Base-by-base conservation (phyloP, 2,329 filamentous ascomycete genomes). In the Colletotrichum tanaceti region DNA sequence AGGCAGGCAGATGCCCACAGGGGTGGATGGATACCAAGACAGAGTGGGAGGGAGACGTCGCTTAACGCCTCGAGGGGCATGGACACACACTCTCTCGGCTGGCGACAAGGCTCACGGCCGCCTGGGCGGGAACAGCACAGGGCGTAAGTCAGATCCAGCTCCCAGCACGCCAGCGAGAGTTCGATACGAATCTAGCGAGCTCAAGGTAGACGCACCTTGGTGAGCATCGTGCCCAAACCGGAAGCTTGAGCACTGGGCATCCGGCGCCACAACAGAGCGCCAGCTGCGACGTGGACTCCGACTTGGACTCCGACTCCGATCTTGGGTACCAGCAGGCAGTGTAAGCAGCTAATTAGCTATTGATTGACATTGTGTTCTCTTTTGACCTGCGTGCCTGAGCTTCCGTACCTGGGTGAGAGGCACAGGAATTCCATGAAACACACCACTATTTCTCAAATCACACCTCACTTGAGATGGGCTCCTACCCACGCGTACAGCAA, bases 191-290 rank as follows among this genome's bases (percentile, higher is more conserved):
- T 63, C 50, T 54, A 63, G 60, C 60, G 50, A 49, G 50, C 50
- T 47, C 50, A 57, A 28, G 41, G 43, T 63, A 50, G 28, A 32
- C 32, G 32, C 38, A 50, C 58, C 58, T 50, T 50, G 35, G 39
- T 47, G 44, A 65, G 54, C 35, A 41, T 59, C 53, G 58, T 47
- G 65, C 49, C 61, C 28, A 38, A 59, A 57, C 24, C 20, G 54
- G 54, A 65, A 68, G 65, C 61, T 68, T 68, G 61, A 65, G 65
- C 65, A 59, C 47, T 65, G 65, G 47, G 54, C 65, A 65, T 55
- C 39, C 54, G 47, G 59, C 61, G 61, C 65, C 65, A 68, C 65
- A 59, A 55, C 61, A 68, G 54, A 59, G 54, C 61, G 54, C 61
- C 53, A 53, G 49, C 24, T 44, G 43, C 28, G 20, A 47, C 53